Conservation (phyloP, 140 eudicot species). For the Cichorium intybus region DNA sequence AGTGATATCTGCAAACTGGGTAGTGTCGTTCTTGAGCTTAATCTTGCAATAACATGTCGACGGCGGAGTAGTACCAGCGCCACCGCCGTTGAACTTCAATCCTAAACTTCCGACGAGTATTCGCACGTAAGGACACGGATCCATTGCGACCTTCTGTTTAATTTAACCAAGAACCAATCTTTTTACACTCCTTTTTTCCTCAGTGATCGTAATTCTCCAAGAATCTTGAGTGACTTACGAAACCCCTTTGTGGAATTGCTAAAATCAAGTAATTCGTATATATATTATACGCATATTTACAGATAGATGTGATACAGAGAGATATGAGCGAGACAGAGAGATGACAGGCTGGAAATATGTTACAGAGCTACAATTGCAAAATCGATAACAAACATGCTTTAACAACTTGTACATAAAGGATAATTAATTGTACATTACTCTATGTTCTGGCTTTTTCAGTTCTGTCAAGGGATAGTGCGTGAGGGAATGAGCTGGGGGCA, state of each 20-base stretch:
- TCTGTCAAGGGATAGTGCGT: conserved; percentile 14
- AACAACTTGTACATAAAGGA: conserved; percentile 37
- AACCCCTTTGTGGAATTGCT: conserved; percentile 9
- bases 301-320: conserved; percentile 7
- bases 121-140: conserved; percentile 86
- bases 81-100: conserved; percentile 30
- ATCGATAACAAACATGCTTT: neutral
- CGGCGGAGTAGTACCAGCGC: conserved; percentile 29
- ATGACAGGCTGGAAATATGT: conserved; percentile 39
- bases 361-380: neutral
- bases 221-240: neutral
- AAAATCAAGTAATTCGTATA: conserved; percentile 5
- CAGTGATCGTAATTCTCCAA: neutral
- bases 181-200: neutral
- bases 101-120: conserved; percentile 61
- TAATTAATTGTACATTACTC: neutral
- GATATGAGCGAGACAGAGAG: conserved; percentile 26
- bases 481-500: conserved; percentile 57
- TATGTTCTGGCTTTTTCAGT: neutral
- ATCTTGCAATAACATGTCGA: conserved; percentile 57
- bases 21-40: conserved; percentile 47
- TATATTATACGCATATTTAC: conserved; percentile 4
- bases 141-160: conserved; percentile 48
- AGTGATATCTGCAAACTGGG: conserved; percentile 45
- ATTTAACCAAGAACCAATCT: conserved; percentile 1